Evolutionary conservation across 2,329 filamentous ascomycete species (phyloP).

Genomic region (Berkeleyomyces rouxiae): DNA sequence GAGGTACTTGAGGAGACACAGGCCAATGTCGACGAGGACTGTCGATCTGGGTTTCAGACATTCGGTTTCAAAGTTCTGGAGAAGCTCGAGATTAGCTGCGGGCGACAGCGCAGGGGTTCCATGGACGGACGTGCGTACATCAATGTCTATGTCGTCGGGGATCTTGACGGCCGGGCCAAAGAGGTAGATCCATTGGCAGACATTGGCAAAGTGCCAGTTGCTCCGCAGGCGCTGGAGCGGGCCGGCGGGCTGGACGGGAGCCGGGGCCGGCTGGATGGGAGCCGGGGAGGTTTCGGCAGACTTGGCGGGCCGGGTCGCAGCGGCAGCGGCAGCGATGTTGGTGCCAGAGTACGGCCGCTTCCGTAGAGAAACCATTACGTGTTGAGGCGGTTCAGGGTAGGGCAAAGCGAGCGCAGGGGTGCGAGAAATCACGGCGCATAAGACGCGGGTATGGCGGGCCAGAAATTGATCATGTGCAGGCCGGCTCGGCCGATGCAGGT

Average conservation of each 20-base stretch:
- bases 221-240: slow-evolving; percentile 42
- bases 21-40: slow-evolving; percentile 62
- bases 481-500: not conserved
- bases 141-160: slow-evolving; percentile 73
- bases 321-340: not conserved
- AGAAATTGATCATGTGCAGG: slow-evolving; percentile 1
- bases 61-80: slow-evolving; percentile 71
- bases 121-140: slow-evolving; percentile 35
- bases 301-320: not conserved
- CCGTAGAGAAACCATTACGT: slow-evolving; percentile 12
- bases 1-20: slow-evolving; percentile 78
- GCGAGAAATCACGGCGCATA: not conserved
- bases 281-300: not conserved
- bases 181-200: slow-evolving; percentile 84
- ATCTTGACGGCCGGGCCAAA: slow-evolving; percentile 86
- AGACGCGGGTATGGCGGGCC: not conserved
- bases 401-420: not conserved
- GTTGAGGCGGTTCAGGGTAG: not conserved
- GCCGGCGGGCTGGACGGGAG: not conserved
- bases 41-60: slow-evolving; percentile 67
- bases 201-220: slow-evolving; percentile 89
- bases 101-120: not conserved
- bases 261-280: not conserved
- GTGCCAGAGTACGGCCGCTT: slow-evolving; percentile 10
- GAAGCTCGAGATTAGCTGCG: not conserved